Percentiles rank a stretch among this genome's conserved stretches.
These are phyloP conservation scores for Metarhizium album DNA, from an alignment of 2,329 filamentous ascomycete genomes.

Conservation along the genomic window DNA sequence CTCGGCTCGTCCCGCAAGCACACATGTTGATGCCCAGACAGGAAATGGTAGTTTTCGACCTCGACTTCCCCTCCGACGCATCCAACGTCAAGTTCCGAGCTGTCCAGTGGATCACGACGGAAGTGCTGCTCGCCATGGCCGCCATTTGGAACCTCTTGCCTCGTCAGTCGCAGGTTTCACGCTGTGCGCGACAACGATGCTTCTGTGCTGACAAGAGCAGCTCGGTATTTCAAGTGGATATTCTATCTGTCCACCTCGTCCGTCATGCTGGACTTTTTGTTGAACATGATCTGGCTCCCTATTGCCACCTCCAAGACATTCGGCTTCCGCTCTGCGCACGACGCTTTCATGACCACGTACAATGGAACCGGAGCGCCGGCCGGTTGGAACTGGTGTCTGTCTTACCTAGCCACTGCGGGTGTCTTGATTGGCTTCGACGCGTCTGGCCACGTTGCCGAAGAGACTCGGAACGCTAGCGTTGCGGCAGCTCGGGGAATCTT, in stretches of 20 bases:
- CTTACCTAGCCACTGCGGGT: slow-evolving; percentile 48
- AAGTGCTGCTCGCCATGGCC: no score
- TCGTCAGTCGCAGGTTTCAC: no score
- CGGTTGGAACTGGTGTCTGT: slow-evolving; percentile 54
- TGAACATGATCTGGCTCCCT: slow-evolving; percentile 52
- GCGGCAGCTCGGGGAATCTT: slow-evolving; percentile 50
- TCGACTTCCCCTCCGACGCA: no score
- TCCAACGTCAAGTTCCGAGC: no score
- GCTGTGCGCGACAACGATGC: no score
- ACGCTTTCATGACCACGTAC: slow-evolving; percentile 50
- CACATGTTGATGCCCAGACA: no score
- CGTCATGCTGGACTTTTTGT: slow-evolving; percentile 45
- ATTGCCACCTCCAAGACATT: slow-evolving; percentile 43
- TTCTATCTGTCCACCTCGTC: slow-evolving; percentile 15
- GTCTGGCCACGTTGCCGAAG: slow-evolving; percentile 49
- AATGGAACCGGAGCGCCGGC: slow-evolving; percentile 44
- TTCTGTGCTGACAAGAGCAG: no score
- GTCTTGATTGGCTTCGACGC: slow-evolving; percentile 52
- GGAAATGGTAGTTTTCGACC: no score
- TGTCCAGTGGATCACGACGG: no score
- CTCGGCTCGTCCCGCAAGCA: no score
- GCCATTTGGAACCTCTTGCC: no score
- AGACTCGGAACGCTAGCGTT: slow-evolving; percentile 46
- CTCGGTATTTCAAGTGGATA: no score
- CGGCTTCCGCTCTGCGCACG: slow-evolving; percentile 47